Evolutionary conservation across 768 basidiomycete species (phyloP), one percentile per base, ranked within the genome.

Genomic region (Hygrocybe punicea): DNA sequence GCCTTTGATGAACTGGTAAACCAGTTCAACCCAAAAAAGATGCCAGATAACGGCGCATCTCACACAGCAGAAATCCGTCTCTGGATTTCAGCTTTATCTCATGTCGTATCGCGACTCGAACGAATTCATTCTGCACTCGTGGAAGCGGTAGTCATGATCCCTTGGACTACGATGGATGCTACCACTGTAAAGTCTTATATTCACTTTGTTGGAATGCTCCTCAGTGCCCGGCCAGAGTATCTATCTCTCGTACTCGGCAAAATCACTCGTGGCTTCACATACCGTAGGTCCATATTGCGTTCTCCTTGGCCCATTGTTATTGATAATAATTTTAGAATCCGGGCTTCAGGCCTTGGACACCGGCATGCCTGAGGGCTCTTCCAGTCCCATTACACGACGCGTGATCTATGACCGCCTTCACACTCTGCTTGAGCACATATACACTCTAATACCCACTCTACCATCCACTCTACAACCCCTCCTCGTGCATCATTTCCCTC

Each of bases 151-250:
- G 78, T 98, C 42, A 81, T 80, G 59, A 79, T 98, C 66, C 92
- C 93, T 11, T 99, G 97, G 97, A 87, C 90, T 14, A 90, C 85
- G n/a, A 84, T 93, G 72, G 94, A 96, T 66, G 82, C 82, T 33
- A 74, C 77, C 34, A 90, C 96, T 61, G 93, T 95, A 52, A 89
- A 87, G 71, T 85, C 87, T 4, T 98, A 96, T 73, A 88, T 87
- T 29, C 81, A 88, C 35, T 97, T 97, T 68, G 83, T 93, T 48
- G 91, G 92, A 24, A 91, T 95, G 78, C 83, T 99, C 39, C 82
- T 96, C 62, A 93, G 90, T 59, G 92, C 96, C 21, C 77, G 89
- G 59, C 91, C 95, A 58, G 93, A 97, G 73, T 98, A 96, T 72
- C 80, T 96, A 33, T 87, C 87, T 21, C 79, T 89, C 52, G 85